These are phyloP conservation scores for Candida yuanshanica DNA, from an alignment of 805 yeast genomes.

Conservation along the genomic window DNA sequence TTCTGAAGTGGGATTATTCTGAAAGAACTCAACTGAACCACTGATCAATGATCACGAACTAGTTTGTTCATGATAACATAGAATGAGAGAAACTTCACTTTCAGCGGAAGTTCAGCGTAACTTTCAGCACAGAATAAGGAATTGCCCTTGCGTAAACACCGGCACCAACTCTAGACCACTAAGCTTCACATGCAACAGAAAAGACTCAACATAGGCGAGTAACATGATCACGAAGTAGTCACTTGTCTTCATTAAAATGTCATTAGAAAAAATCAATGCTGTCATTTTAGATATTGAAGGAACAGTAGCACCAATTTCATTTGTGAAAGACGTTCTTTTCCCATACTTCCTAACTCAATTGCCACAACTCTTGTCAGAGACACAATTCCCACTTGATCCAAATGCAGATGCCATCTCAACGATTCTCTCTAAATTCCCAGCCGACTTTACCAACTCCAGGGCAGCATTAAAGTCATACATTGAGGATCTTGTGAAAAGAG, in stretches of 20 bases:
- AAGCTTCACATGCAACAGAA: too few species aligned
- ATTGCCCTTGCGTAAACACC: too few species aligned
- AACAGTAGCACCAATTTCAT: conserved; percentile 85
- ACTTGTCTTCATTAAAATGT: background rate
- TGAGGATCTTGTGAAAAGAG: conserved; percentile 49
- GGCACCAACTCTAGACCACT: too few species aligned
- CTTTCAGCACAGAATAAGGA: too few species aligned
- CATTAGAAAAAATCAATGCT: conserved; percentile 8
- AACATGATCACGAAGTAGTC: too few species aligned
- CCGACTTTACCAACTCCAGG: conserved; percentile 18
- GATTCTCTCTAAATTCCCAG: conserved; percentile 19
- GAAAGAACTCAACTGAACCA: too few species aligned
- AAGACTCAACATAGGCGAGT: too few species aligned
- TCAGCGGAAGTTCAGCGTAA: too few species aligned
- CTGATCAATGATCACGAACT: too few species aligned
- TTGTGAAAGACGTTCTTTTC: conserved; percentile 72
- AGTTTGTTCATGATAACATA: too few species aligned
- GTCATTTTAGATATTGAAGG: conserved; percentile 81
- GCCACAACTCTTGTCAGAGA: conserved; percentile 33
- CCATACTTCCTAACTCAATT: conserved; percentile 63
- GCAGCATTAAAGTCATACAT: conserved; percentile 42
- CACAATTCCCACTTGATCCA: conserved; percentile 21
- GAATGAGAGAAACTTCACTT: too few species aligned
- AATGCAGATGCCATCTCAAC: conserved; percentile 23
- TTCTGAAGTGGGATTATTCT: too few species aligned